Base-by-base conservation (phyloP, 176 grass and related monocot species). In the Carex kokanica region DNA sequence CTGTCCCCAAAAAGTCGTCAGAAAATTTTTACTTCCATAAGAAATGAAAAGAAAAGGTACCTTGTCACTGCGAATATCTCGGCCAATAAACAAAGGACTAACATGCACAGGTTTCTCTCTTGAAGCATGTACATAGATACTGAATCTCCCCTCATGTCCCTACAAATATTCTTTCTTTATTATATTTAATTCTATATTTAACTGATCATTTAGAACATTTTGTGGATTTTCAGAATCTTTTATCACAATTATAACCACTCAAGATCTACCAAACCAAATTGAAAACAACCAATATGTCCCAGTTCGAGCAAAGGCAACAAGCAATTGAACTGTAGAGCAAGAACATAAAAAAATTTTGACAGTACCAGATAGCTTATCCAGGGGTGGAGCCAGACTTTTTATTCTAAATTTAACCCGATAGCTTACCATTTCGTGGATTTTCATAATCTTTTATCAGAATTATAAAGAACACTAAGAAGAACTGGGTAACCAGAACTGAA, bases 41-140 rank as follows among this genome's bases (percentile, higher is more conserved):
- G 18, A 67, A 40, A 74, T 38, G 23, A 87, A 64, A 91, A 32
- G 31, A 38, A 14, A 63, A 80, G 83, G 83, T 91, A 98, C 95
- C 89, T 90, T 84, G 0, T 89, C 95, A 86, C 95, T 93, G 52
- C 86, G 95, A 90, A 98, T 93, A 34, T 98, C 95, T 82, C 88
- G 80, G 57, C 89, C 92, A 93, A 69, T 78, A 90, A 98, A 98
- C 72, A 98, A 75, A 73, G 91, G 84, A 95, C 96, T 99, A 82
- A 78, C 69, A 91, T 91, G 95, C 64, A 87, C 90, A 74, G 92
- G 90, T 57, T 93, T 94, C 83, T 95, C 87, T 74, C 90, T 88
- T 45, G 95, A 98, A 69, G 95, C 87, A 23, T 98, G 95, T 67
- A 95, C 81, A 87, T 98, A 98, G 79, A 98, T 98, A 81, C 90